Percentiles rank a stretch among this genome's conserved stretches.
Conservation (phyloP, 495 filamentous ascomycete genomes). For the Symbiotaphrina buchneri region DNA sequence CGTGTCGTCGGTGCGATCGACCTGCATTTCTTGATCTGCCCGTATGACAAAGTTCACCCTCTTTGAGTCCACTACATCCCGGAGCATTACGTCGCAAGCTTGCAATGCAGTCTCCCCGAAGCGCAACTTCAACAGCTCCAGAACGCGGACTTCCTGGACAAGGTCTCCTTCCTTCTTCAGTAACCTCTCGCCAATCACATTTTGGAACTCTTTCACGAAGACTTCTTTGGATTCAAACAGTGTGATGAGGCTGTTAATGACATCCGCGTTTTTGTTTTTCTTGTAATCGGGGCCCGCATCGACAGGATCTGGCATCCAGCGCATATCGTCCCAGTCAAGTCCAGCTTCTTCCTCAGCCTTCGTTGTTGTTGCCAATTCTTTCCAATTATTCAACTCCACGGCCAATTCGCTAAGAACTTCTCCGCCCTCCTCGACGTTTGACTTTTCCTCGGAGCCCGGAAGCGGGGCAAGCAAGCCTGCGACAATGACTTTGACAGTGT, state of each 20-base stretch:
- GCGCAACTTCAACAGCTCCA: conserved; percentile 71
- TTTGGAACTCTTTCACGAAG: conserved; percentile 85
- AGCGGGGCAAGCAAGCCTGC: conserved; percentile 53
- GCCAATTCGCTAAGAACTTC: conserved; percentile 55
- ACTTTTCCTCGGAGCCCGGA: conserved; percentile 17
- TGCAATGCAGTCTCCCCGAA: conserved; percentile 75
- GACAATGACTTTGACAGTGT: conserved; percentile 75
- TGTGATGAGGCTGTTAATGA: conserved; percentile 76
- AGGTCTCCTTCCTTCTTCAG: conserved; percentile 47
- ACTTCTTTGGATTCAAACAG: conserved; percentile 70
- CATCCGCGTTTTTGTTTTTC: conserved; percentile 68
- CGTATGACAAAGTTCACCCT: conserved; percentile 43
- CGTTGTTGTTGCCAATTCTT: conserved; percentile 19
- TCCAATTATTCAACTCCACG: conserved; percentile 42
- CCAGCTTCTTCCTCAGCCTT: conserved; percentile 32
- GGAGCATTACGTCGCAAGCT: conserved; percentile 89
- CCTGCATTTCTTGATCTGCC: conserved; percentile 16
- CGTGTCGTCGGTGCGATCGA: conserved; percentile 5
- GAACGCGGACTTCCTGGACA: conserved; percentile 52
- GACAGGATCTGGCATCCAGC: conserved; percentile 77
- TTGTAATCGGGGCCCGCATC: conserved; percentile 84
- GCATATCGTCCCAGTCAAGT: conserved; percentile 72
- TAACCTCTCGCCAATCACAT: conserved; percentile 60
- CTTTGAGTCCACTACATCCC: conserved; percentile 73
- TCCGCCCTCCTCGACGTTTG: conserved; percentile 8